These are phyloP conservation scores for Sporobolomyces pararoseus DNA, from an alignment of 768 basidiomycete species.

Conservation along the genomic window DNA sequence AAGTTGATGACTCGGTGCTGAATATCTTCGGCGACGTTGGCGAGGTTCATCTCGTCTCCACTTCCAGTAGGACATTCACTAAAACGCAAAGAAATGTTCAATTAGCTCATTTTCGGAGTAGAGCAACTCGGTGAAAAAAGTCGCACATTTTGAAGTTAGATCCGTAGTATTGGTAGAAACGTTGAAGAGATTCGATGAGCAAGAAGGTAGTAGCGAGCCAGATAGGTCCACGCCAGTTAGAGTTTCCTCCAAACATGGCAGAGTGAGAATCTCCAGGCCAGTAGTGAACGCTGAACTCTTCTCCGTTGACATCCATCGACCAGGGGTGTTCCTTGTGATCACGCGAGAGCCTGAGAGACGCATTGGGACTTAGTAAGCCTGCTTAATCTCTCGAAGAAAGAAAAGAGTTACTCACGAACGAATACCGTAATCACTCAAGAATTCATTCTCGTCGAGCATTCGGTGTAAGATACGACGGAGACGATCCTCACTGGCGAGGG, in stretches of 20 bases:
- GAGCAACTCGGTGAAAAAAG: not conserved
- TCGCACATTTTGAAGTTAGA: constrained; percentile 66
- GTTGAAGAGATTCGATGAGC: constrained; percentile 89
- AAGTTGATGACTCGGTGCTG: constrained; percentile 99
- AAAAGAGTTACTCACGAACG: constrained; percentile 66
- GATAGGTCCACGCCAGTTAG: constrained; percentile 55
- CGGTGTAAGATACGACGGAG: constrained; percentile 82
- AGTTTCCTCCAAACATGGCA: constrained; percentile 85
- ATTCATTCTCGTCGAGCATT: constrained; percentile 97
- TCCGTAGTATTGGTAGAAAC: constrained; percentile 97
- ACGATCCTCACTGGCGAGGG: constrained; percentile 86
- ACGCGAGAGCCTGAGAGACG: constrained; percentile 77
- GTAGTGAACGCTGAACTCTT: constrained; percentile 86
- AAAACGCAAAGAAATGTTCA: constrained; percentile 44
- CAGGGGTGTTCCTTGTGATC: constrained; percentile 86
- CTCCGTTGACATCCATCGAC: constrained; percentile 89
- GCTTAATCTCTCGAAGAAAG: not conserved
- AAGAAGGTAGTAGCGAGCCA: constrained; percentile 95
- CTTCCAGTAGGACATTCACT: constrained; percentile 95
- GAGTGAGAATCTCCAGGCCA: constrained; percentile 98
- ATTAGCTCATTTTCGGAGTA: not conserved
- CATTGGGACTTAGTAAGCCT: too few relatives aligned
- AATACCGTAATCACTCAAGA: constrained; percentile 90
- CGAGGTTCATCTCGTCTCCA: constrained; percentile 96
- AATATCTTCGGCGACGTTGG: constrained; percentile 90